Evolutionary conservation across 805 yeast species (phyloP), one percentile per base, ranked within the genome.

Genomic region (Candida mattraensis): DNA sequence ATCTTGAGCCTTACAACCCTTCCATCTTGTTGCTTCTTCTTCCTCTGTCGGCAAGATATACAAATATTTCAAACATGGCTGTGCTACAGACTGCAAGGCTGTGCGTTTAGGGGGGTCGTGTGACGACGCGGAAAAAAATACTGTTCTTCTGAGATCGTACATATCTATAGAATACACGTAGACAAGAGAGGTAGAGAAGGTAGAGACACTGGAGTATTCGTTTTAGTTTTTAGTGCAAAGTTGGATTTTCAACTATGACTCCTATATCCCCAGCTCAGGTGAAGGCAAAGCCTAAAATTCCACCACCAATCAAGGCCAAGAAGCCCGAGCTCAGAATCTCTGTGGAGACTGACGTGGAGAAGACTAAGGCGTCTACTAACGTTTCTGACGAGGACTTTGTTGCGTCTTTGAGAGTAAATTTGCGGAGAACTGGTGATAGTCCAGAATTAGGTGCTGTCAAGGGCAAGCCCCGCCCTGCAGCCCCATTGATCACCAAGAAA

Each of bases 251-350:
- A n/a, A n/a, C n/a, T n/a, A n/a, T n/a, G n/a, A n/a, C n/a, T 23
- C 18, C 29, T 39, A 52, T 42, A 47, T 33, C 50, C 29, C 38
- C 52, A 25, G 50, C 47, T 33, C 53, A 51, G 14, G 45, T 56
- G 17, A 59, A 57, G 21, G 63, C 63, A 8, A 60, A 54, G 23
- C 63, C 66, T n/a, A 59, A 51, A 40, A 35, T 54, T 7, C 53
- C 60, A 5, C 58, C 61, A 0, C 51, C 54, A 15, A 30, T 55
- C 3, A 40, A 33, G 10, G 44, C 48, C 5, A 56, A 54, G 36
- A 56, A 56, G 33, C 60, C 60, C 13, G 26, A 33, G 7, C 32
- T 48, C 18, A 24, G 39, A 12, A 34, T 12, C 15, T n/a, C 31
- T 9, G 14, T 15, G 17, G 13, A 21, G 6, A 10, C 12, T 10